These are phyloP conservation scores for Aspergillus sp. DNA, from an alignment of 2,329 filamentous ascomycete species.

Conservation along the genomic window DNA sequence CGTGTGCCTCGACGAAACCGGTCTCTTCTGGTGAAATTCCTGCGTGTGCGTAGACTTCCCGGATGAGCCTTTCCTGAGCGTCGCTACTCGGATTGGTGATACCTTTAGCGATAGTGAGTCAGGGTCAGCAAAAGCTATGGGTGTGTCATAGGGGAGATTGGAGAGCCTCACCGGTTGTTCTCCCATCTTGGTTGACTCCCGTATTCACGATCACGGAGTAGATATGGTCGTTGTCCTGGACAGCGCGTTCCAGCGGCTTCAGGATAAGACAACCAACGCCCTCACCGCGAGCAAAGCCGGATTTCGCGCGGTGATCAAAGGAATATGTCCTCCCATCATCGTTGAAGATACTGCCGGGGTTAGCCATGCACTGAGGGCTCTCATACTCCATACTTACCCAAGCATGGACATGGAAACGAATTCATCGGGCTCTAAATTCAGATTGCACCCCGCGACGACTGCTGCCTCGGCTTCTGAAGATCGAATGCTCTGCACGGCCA, in stretches of 20 bases:
- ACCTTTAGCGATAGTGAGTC: background rate
- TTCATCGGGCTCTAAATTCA: background rate
- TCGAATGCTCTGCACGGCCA: constrained; percentile 4
- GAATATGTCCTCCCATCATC: background rate
- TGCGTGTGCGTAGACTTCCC: constrained; percentile 9
- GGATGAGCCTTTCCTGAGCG: background rate
- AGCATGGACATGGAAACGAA: background rate
- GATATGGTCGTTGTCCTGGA: background rate
- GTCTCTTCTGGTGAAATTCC: background rate
- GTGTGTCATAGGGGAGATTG: too few relatives aligned
- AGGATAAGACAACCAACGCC: background rate
- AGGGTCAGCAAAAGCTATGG: too few relatives aligned
- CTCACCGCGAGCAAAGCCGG: background rate
- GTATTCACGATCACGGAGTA: background rate
- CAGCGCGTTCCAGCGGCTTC: background rate
- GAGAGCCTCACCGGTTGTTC: background rate
- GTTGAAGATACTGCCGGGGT: constrained; percentile 17
- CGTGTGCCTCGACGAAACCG: constrained; percentile 4
- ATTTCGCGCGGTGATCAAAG: constrained; percentile 1
- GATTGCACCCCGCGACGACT: background rate
- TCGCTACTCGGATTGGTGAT: background rate
- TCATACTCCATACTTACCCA: background rate
- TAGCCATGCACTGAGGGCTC: too few relatives aligned
- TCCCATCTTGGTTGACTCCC: background rate
- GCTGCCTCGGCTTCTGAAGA: background rate